Conservation (phyloP, 768 basidiomycete species). For the Punctularia strigosozonata region DNA sequence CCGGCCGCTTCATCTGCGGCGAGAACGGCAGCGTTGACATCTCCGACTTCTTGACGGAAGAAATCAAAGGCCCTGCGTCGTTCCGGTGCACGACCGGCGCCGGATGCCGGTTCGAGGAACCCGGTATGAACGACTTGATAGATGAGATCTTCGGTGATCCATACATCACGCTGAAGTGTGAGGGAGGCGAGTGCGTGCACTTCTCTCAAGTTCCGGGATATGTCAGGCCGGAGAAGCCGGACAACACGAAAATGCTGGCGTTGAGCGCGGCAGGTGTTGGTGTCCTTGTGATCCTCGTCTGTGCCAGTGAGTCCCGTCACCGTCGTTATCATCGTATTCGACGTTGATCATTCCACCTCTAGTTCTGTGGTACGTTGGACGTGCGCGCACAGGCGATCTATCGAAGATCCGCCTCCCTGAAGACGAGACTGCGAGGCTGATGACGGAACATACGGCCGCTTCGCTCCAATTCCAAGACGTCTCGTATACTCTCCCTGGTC, state of each 20-base stretch:
- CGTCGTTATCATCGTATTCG: not conserved
- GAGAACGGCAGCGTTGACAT: constrained; percentile 94
- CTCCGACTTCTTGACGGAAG: constrained; percentile 80
- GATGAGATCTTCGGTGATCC: constrained; percentile 87
- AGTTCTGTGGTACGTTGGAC: constrained; percentile 90
- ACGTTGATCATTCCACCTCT: constrained; percentile 4
- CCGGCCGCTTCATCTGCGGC: constrained; percentile 88
- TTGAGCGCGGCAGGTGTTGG: constrained; percentile 75
- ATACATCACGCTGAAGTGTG: constrained; percentile 78
- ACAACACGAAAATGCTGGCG: constrained; percentile 73
- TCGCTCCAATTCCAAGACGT: constrained; percentile 84
- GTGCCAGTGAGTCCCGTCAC: constrained; percentile 31
- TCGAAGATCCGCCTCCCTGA: constrained; percentile 71
- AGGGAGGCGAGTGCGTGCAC: constrained; percentile 89
- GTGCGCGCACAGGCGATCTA: constrained; percentile 53
- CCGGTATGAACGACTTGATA: constrained; percentile 94
- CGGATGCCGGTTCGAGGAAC: constrained; percentile 88
- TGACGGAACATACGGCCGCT: constrained; percentile 92
- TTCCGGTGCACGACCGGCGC: constrained; percentile 67
- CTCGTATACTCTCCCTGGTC: constrained; percentile 61
- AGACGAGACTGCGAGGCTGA: constrained; percentile 70
- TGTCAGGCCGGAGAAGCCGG: constrained; percentile 64
- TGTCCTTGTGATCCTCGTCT: constrained; percentile 58
- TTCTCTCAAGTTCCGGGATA: constrained; percentile 95
- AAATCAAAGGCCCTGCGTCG: constrained; percentile 81